Evolutionary conservation across 805 yeast species (phyloP).

Genomic region (Sugiyamaella boreocaroliniensis): DNA sequence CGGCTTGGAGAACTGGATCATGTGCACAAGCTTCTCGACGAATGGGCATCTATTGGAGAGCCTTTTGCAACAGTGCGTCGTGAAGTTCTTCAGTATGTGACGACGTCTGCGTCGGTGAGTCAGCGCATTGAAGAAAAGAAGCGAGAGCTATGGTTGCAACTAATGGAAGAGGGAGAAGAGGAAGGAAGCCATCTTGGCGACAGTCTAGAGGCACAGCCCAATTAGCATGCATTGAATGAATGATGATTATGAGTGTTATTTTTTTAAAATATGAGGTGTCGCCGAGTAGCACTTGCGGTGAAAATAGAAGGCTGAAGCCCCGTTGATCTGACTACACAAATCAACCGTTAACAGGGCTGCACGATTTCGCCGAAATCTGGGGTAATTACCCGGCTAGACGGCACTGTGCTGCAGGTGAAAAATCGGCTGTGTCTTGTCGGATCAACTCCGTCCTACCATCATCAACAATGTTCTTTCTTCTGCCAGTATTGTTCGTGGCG

Average conservation of each 20-base stretch:
- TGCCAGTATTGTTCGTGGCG: slow-evolving; percentile 11
- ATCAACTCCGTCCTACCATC: background rate
- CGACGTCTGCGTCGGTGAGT: background rate
- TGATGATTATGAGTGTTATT: background rate
- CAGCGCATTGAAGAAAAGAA: background rate
- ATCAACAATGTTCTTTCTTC: slow-evolving; percentile 1
- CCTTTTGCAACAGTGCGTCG: background rate
- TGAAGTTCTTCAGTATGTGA: slow-evolving; percentile 1
- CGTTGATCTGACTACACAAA: too few species aligned
- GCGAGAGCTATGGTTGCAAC: background rate
- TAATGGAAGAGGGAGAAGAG: background rate
- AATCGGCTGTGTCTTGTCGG: background rate
- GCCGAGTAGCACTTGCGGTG: too few species aligned
- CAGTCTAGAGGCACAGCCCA: background rate
- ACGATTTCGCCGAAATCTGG: background rate
- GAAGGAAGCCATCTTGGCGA: background rate
- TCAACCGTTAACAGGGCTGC: too few species aligned
- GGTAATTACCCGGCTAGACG: background rate
- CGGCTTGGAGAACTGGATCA: slow-evolving; percentile 3
- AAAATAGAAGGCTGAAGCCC: too few species aligned
- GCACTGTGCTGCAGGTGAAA: background rate
- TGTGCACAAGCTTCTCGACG: background rate
- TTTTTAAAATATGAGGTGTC: too few species aligned
- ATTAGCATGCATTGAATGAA: background rate
- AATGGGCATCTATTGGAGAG: background rate